A percentile compares a stretch with the other conserved stretches of the same genome.
Conservation (phyloP, 2,329 filamentous ascomycete species). For the Coniochaeta sp. region DNA sequence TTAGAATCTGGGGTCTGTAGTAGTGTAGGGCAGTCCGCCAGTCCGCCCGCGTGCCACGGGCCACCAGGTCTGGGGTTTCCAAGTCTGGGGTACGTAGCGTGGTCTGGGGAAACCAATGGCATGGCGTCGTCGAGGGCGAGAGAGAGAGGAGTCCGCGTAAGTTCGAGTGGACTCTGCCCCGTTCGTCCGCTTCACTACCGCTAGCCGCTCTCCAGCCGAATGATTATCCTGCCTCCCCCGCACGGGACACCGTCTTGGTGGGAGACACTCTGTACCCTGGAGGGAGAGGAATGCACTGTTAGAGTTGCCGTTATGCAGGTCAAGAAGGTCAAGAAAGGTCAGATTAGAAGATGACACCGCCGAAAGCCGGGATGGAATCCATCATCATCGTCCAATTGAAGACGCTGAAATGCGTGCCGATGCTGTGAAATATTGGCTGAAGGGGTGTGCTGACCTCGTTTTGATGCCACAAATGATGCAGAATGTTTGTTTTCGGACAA, state of each 20-base stretch:
- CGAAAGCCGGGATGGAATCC: background rate
- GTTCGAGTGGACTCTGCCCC: background rate
- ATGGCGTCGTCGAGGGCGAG: too few relatives aligned
- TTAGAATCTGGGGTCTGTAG: background rate
- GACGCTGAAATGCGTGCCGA: background rate
- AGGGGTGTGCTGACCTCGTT: background rate
- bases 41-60: background rate
- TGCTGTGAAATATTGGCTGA: background rate
- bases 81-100: background rate
- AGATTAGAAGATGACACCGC: background rate
- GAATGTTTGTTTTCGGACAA: background rate
- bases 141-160: background rate
- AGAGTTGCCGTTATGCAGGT: background rate
- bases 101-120: background rate
- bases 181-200: background rate
- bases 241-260: background rate
- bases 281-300: background rate
- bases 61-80: background rate
- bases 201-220: constrained; percentile 2
- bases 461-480: background rate
- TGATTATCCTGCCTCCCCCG: background rate
- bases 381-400: background rate
- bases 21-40: too few relatives aligned
- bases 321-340: background rate
- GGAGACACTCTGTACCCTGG: too few relatives aligned